Evolutionary conservation across 352 stramenopile genomes (phyloP).

Genomic region (Globisporangium barbulae): DNA sequence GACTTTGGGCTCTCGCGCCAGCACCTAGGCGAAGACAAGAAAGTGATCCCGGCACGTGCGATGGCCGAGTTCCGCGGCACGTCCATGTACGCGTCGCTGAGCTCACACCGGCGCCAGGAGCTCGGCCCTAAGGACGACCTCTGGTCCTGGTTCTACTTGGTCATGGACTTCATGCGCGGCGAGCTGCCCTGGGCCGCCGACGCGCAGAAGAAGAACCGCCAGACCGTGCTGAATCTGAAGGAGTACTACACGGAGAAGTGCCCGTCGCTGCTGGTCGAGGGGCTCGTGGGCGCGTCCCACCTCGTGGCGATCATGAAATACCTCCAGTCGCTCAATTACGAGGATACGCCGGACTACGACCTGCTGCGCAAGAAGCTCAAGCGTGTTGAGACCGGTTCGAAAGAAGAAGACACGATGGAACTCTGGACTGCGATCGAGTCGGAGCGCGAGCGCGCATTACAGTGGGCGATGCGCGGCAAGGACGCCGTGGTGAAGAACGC

Average conservation of each 20-base stretch:
- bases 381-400: conserved; percentile 27
- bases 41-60: conserved; percentile 52
- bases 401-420: conserved; percentile 43
- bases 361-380: conserved; percentile 34
- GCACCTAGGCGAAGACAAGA: conserved; percentile 58
- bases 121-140: conserved; percentile 84
- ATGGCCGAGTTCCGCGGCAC: conserved; percentile 85
- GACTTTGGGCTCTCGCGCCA: conserved; percentile 85
- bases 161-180: conserved; percentile 86
- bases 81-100: conserved; percentile 88
- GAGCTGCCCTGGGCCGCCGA: conserved; percentile 81
- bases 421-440: conserved; percentile 37
- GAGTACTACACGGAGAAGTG: conserved; percentile 81
- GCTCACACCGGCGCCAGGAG: conserved; percentile 73
- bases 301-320: conserved; percentile 80
- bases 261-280: conserved; percentile 66
- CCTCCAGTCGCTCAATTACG: conserved; percentile 68
- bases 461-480: conserved; percentile 50
- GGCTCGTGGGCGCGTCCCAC: conserved; percentile 59
- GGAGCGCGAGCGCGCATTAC: conserved; percentile 30
- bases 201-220: conserved; percentile 80
- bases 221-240: conserved; percentile 78
- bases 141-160: conserved; percentile 89
- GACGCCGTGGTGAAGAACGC: conserved; percentile 42
- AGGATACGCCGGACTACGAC: conserved; percentile 71